A percentile compares a stretch with the other conserved stretches of the same genome.
phyloP scores from a whole-genome alignment of 371 early-diverging fungal genomes.

The Rhizopus stolonifer region DNA sequence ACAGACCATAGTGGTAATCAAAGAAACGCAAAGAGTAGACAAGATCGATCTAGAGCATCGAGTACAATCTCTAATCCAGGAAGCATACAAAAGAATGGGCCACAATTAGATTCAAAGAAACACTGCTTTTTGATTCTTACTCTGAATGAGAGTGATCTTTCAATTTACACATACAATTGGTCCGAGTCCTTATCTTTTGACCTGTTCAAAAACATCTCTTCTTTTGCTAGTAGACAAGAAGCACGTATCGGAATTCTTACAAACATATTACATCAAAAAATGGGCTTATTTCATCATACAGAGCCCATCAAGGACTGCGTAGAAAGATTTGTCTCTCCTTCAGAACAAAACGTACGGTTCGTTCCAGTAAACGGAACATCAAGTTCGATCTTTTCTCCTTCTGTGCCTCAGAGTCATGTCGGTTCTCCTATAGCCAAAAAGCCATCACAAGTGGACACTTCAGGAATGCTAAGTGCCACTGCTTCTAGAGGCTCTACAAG shows the following conservation, averaged over 20 bases:
- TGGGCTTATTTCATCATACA: conserved; percentile 70
- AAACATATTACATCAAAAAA: conserved; percentile 69
- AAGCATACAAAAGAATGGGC: not conserved
- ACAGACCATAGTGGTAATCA: conserved; percentile 15
- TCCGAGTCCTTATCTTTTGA: conserved; percentile 53
- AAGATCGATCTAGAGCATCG: conserved; percentile 33
- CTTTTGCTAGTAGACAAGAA: conserved; percentile 46
- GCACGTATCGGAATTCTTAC: conserved; percentile 53
- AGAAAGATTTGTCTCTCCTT: conserved; percentile 15
- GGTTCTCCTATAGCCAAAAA: conserved; percentile 26
- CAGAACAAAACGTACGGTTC: not conserved
- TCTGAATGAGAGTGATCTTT: conserved; percentile 56
- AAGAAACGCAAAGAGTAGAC: conserved; percentile 1
- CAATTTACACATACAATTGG: conserved; percentile 76
- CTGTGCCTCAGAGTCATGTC: conserved; percentile 25
- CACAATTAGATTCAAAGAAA: conserved; percentile 33
- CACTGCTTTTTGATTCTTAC: conserved; percentile 66
- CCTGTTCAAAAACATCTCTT: conserved; percentile 50
- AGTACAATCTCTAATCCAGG: conserved; percentile 29
- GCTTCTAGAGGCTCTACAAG: conserved; percentile 4
- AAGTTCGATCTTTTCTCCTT: conserved; percentile 3
- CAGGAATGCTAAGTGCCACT: not conserved
- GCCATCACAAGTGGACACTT: conserved; percentile 2
- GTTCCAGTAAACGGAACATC: conserved; percentile 1
- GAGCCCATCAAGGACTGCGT: conserved; percentile 24